Base-by-base conservation (phyloP, 805 yeast species). In the Metschnikowia borealis region DNA sequence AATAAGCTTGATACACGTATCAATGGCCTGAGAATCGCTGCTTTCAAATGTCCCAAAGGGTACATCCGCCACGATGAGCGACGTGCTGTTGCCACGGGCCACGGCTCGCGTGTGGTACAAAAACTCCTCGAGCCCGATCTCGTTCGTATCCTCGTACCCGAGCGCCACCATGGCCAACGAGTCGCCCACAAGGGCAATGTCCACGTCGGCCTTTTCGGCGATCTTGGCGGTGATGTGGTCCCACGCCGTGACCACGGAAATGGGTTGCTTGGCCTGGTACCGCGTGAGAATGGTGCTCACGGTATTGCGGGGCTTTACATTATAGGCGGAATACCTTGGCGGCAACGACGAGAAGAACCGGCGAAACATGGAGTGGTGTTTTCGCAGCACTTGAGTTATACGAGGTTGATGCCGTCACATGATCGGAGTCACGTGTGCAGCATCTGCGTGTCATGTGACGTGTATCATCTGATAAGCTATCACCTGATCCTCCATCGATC, bases 81-180 rank as follows among this genome's bases (percentile, higher is more conserved):
- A 83, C 15, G 78, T 60, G 2, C 75, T 65, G 33, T 81, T 78
- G 0, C 94, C 96, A 31, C 97, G 72, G 13, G 82, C 65, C 1
- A 90, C 96, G 0, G 97, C 85, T 47, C 78, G 74, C 37, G 86
- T 83, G 58, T 88, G 89, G 62, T 82, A 86, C 31, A 85, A 65
- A 70, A 89, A 88, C 64, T 94, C 92, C 10, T 89, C 91, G 46
- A 89, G 79, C 2, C 84, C 77, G 26, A 94, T 68, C 59, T 87
- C 87, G 52, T 85, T 82, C 0, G 98, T 85, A 38, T 86, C 83
- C 2, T 74, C 75, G 62, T 85, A 84, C 0, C 99, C 99, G 54
- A 89, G 74, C 0, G 96, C 78, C 0, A 88, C 91, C 97, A 90
- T 92, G 0, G 97, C 89, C 23, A 94, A 69, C 0, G 97, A 91